Evolutionary conservation across 768 basidiomycete genomes (phyloP), one percentile per base, ranked within the genome.

Genomic region (Hysterangium stoloniferum): DNA sequence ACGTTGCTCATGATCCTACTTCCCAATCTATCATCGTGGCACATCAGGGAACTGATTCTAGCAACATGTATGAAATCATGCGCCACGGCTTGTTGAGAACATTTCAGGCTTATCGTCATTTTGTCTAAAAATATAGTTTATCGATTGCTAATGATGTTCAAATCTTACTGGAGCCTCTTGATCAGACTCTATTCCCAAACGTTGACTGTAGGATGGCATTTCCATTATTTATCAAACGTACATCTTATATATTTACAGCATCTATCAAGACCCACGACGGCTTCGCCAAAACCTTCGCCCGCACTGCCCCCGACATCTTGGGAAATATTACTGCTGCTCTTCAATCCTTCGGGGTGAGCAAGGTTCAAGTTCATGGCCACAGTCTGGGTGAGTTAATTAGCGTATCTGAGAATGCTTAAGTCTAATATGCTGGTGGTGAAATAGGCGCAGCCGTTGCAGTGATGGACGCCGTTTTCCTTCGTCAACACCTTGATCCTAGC

Each of bases 381-480:
- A 45, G 44, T 45, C 44, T 45, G 5, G 44, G 49, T 33, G 19
- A n/a, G 22, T 31, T n/a, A n/a, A n/a, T n/a, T n/a, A n/a, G n/a
- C n/a, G n/a, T n/a, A n/a, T n/a, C n/a, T n/a, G n/a, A n/a, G n/a
- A 8, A 20, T 22, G 20, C 15, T 45, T 46, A 20, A 12, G 15
- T 22, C 48, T 22, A 5, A 38, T 22, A 32, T 34, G 33, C 1
- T 36, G 41, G n/a, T 17, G 44, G 13, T 35, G 50, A 8, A 47
- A 62, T 77, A 6, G 73, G 73, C 29, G 74, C 70, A 8, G 74
- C 74, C 2, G 63, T 76, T 34, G 70, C 73, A n/a, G 63, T 66
- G 28, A 64, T 76, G 52, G 73, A 74, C 55, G 69, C 68, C 11
- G 59, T 70, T 36, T 63, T 71, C 61, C 63, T 76, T 43, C 63